Conservation (phyloP, 306 rosid species). For the Quercus alba region DNA sequence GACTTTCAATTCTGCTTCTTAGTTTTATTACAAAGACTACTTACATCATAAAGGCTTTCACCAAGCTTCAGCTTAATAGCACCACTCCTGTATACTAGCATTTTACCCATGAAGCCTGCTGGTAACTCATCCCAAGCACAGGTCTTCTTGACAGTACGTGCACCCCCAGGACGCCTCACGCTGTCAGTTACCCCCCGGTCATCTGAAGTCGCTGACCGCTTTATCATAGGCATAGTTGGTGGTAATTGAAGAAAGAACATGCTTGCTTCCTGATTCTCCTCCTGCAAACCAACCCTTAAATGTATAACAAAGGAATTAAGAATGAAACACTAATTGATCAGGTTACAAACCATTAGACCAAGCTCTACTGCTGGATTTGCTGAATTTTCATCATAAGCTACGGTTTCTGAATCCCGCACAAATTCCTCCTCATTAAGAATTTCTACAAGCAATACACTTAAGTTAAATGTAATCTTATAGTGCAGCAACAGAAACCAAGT, state of each 20-base stretch:
- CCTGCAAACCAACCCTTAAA: slow-evolving; percentile 45
- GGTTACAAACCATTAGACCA: slow-evolving; percentile 59
- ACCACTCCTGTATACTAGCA: slow-evolving; percentile 79
- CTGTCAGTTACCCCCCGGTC: slow-evolving; percentile 27
- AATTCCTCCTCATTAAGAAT: slow-evolving; percentile 70
- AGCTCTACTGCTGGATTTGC: slow-evolving; percentile 52
- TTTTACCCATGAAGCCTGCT: slow-evolving; percentile 76
- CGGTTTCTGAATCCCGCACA: slow-evolving; percentile 48
- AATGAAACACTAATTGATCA: background rate
- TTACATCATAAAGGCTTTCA: slow-evolving; percentile 72
- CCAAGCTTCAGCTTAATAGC: slow-evolving; percentile 78
- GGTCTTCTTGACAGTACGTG: slow-evolving; percentile 20
- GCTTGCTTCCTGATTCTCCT: slow-evolving; percentile 62
- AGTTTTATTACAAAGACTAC: slow-evolving; percentile 27
- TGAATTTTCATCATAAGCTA: slow-evolving; percentile 48
- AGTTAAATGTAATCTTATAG: slow-evolving; percentile 11
- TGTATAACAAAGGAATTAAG: slow-evolving; percentile 18
- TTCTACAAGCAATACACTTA: slow-evolving; percentile 34
- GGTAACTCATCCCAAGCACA: slow-evolving; percentile 51
- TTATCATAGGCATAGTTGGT: slow-evolving; percentile 40
- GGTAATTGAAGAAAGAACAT: slow-evolving; percentile 66
- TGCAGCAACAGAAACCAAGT: background rate
- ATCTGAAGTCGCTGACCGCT: slow-evolving; percentile 25
- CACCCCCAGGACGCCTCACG: slow-evolving; percentile 19
- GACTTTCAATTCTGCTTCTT: background rate